A percentile compares a stretch with the other conserved stretches of the same genome.
Conservation (phyloP, 768 basidiomycete species). For the Cyclocybe cylindracea region DNA sequence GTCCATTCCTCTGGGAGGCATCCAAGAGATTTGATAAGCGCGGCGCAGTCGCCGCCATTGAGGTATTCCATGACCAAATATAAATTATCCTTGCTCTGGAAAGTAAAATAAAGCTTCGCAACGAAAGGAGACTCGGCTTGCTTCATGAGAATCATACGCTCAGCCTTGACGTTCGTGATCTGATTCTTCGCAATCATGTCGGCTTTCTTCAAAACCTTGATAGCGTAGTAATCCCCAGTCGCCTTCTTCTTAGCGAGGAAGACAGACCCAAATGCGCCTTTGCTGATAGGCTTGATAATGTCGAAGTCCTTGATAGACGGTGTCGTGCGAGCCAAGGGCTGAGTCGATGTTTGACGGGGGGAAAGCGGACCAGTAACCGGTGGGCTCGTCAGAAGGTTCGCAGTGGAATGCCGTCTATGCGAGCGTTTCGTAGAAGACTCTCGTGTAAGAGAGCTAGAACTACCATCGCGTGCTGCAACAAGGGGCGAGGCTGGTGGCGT, state of each 20-base stretch:
- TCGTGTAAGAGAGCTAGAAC: slow-evolving; percentile 35
- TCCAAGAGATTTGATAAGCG: slow-evolving; percentile 94
- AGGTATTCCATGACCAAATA: slow-evolving; percentile 99
- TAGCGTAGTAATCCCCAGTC: slow-evolving; percentile 98
- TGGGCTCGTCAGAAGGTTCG: slow-evolving; percentile 63
- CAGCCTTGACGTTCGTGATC: slow-evolving; percentile 99
- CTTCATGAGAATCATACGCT: slow-evolving; percentile 99
- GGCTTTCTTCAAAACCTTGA: slow-evolving; percentile 99
- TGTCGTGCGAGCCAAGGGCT: slow-evolving; percentile 75
- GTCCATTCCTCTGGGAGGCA: slow-evolving; percentile 96
- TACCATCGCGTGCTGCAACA: slow-evolving; percentile 44
- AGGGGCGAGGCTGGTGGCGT: slow-evolving; percentile 80
- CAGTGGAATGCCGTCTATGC: slow-evolving; percentile 73
- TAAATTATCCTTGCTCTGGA: slow-evolving; percentile 98
- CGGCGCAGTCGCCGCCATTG: slow-evolving; percentile 97
- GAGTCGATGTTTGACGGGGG: slow-evolving; percentile 79
- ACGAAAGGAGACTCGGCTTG: slow-evolving; percentile 98
- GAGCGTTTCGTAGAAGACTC: slow-evolving; percentile 54
- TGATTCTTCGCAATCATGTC: slow-evolving; percentile 99
- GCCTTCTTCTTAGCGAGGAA: slow-evolving; percentile 98
- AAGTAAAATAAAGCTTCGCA: slow-evolving; percentile 96
- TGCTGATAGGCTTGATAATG: slow-evolving; percentile 98
- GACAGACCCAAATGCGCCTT: slow-evolving; percentile 98
- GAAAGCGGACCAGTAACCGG: slow-evolving; percentile 73
- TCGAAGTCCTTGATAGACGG: slow-evolving; percentile 99